Percentiles rank a stretch among this genome's conserved stretches.
phyloP scores from a whole-genome alignment of 1,139 yeast genomes.

The Candida gigantensis region DNA sequence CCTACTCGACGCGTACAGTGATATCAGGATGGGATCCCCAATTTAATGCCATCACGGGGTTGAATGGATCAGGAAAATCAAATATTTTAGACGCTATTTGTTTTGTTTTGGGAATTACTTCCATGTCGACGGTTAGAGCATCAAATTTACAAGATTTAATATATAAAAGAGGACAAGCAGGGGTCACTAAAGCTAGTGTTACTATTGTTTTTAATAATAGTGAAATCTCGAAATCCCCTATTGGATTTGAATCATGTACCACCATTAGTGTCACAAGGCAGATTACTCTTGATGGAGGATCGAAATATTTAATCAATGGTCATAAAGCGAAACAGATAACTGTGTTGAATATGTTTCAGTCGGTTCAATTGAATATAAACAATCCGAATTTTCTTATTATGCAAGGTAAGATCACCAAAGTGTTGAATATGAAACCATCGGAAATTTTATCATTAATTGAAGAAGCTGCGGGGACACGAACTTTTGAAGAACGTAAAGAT shows the following conservation, averaged over 20 bases:
- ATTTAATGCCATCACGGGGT: conserved; percentile 96
- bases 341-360: conserved; percentile 85
- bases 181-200: conserved; percentile 95
- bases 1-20: conserved; percentile 96
- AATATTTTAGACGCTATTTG: conserved; percentile 95
- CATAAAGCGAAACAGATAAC: conserved; percentile 96
- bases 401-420: conserved; percentile 99
- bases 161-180: conserved; percentile 97
- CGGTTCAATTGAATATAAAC: conserved; percentile 92
- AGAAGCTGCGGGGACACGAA: conserved; percentile 97
- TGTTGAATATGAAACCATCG: conserved; percentile 90
- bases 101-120: conserved; percentile 94
- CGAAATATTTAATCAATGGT: conserved; percentile 92
- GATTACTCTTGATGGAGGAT: conserved; percentile 85
- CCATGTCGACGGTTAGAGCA: conserved; percentile 93
- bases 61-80: conserved; percentile 96
- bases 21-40: conserved; percentile 94
- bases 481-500: conserved; percentile 91
- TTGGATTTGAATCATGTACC: conserved; percentile 78
- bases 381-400: conserved; percentile 95
- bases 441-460: conserved; percentile 90
- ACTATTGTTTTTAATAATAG: conserved; percentile 91
- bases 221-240: conserved; percentile 76
- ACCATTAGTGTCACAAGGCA: conserved; percentile 93
- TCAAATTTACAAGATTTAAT: conserved; percentile 90